Conservation (phyloP, 345 rosid species). For the Durio zibethinus region DNA sequence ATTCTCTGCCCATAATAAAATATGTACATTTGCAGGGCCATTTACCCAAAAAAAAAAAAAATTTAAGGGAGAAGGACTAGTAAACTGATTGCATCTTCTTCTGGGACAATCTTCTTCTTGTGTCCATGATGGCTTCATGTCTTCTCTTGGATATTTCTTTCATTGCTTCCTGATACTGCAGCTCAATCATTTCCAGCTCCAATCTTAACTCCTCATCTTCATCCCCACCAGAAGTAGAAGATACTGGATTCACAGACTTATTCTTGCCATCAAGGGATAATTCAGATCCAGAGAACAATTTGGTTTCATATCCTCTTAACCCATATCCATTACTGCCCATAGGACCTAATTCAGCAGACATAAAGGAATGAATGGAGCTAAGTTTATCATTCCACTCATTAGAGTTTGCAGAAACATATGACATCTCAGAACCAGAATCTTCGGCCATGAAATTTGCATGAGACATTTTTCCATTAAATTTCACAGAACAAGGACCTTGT, state of each 20-base stretch:
- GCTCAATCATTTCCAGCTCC: conserved; percentile 59
- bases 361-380: conserved; percentile 27
- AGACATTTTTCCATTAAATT: conserved; percentile 25
- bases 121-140: conserved; percentile 62
- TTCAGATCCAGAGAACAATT: conserved; percentile 5
- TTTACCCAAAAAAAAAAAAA: too few relatives aligned
- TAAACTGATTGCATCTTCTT: conserved; percentile 31
- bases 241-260: conserved; percentile 12
- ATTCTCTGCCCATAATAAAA: conserved; percentile 19
- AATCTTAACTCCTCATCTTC: conserved; percentile 42
- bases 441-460: conserved; percentile 20
- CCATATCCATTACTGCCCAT: conserved; percentile 18
- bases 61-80: conserved; percentile 1
- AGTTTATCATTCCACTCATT: conserved; percentile 32
- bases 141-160: conserved; percentile 54
- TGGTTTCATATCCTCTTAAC: neutral
- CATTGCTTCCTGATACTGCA: conserved; percentile 52
- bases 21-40: conserved; percentile 41
- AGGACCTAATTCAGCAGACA: conserved; percentile 25
- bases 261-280: conserved; percentile 7
- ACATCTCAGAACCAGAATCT: conserved; percentile 35
- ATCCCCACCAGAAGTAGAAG: conserved; percentile 6
- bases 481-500: conserved; percentile 16
- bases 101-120: conserved; percentile 35
- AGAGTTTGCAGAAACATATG: conserved; percentile 43